A percentile compares a stretch with the other conserved stretches of the same genome.
Evolutionary conservation across 2,329 filamentous ascomycete genomes (phyloP).

Genomic region (Exophiala sideris): DNA sequence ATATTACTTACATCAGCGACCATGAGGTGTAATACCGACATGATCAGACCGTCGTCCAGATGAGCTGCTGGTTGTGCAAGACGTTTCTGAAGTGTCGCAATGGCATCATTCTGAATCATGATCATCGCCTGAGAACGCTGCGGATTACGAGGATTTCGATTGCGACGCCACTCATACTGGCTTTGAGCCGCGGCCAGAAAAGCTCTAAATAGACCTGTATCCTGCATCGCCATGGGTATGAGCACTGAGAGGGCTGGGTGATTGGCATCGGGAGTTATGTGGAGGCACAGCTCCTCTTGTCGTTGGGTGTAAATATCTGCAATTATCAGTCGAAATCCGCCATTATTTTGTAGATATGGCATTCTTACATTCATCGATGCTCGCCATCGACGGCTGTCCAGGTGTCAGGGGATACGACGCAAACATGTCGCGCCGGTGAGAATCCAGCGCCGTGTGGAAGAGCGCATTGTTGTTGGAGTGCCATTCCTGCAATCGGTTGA

Average conservation of each 20-base stretch:
- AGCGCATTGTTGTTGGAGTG: slow-evolving; percentile 9
- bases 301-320: slow-evolving; percentile 10
- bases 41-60: slow-evolving; percentile 17
- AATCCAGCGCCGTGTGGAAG: slow-evolving; percentile 14
- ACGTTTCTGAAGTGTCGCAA: slow-evolving; percentile 13
- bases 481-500: background rate
- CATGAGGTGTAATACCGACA: slow-evolving; percentile 22
- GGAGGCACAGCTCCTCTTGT: slow-evolving; percentile 15
- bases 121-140: slow-evolving; percentile 10
- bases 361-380: slow-evolving; percentile 19
- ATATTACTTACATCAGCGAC: slow-evolving; percentile 16
- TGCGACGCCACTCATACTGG: slow-evolving; percentile 20
- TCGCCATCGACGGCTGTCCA: slow-evolving; percentile 5
- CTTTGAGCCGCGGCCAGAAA: slow-evolving; percentile 20
- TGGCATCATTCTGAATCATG: slow-evolving; percentile 16
- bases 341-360: background rate
- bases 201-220: slow-evolving; percentile 17
- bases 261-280: slow-evolving; percentile 15
- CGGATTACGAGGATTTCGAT: slow-evolving; percentile 9
- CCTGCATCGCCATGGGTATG: slow-evolving; percentile 18
- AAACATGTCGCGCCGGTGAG: slow-evolving; percentile 17
- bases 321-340: background rate
- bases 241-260: slow-evolving; percentile 19
- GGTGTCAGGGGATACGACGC: slow-evolving; percentile 9
- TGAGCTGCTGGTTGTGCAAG: slow-evolving; percentile 12